Evolutionary conservation across 225 moss, liverwort and hornwort genomes (phyloP).

Genomic region (Ulota crispa): DNA sequence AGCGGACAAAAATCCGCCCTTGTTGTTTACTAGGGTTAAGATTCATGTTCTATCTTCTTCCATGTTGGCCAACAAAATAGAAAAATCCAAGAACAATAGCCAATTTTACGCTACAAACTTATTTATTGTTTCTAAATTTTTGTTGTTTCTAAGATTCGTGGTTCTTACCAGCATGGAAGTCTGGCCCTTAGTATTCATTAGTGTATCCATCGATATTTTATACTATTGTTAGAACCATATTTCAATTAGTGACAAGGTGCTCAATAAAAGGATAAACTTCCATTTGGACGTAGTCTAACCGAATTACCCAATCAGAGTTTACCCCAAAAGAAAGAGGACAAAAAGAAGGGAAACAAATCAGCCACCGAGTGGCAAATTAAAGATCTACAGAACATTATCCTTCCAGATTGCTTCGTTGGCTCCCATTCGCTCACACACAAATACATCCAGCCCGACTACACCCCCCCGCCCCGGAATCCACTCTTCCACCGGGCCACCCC

Average conservation of each 20-base stretch:
- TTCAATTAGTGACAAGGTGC: too few species aligned
- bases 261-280: not conserved
- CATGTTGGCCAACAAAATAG: too few species aligned
- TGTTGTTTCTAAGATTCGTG: too few species aligned
- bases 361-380: not conserved
- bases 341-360: not conserved
- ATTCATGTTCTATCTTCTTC: too few species aligned
- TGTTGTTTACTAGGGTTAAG: too few species aligned
- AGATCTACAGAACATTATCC: constrained; percentile 48
- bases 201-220: too few species aligned
- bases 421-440: constrained; percentile 42
- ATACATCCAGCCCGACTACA: not conserved
- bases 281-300: not conserved
- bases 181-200: too few species aligned
- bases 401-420: constrained; percentile 42
- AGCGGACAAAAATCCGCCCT: too few species aligned
- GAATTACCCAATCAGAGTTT: not conserved
- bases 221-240: not conserved
- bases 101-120: too few species aligned
- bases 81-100: too few species aligned
- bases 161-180: too few species aligned
- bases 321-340: not conserved
- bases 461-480: not conserved
- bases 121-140: too few species aligned
- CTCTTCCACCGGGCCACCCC: constrained; percentile 3